These are phyloP conservation scores for Talaromyces liani DNA, from an alignment of 495 filamentous ascomycete genomes.

Conservation along the genomic window DNA sequence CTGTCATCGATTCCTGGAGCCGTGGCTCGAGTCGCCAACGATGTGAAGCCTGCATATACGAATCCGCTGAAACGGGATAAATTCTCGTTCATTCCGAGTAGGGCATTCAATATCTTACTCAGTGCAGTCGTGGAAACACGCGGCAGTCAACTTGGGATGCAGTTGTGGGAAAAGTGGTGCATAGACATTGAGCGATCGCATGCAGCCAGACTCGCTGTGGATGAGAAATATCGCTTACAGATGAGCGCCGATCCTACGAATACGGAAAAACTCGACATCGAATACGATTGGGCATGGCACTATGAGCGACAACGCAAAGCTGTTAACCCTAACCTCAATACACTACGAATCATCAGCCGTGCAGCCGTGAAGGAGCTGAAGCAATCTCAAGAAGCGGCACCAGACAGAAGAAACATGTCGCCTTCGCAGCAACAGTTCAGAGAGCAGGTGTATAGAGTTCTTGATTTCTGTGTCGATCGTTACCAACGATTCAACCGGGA, in stretches of 20 bases:
- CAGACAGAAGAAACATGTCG: neutral
- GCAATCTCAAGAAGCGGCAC: neutral
- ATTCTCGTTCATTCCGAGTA: conserved; percentile 22
- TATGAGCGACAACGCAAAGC: conserved; percentile 19
- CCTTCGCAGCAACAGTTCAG: neutral
- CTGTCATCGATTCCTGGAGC: conserved; percentile 23
- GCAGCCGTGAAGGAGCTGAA: conserved; percentile 28
- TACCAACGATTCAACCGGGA: conserved; percentile 25
- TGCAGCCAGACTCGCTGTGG: conserved; percentile 18
- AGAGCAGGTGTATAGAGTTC: conserved; percentile 12
- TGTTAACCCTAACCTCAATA: conserved; percentile 30
- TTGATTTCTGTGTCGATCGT: conserved; percentile 30
- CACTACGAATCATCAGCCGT: conserved; percentile 34
- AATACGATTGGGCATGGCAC: conserved; percentile 24
- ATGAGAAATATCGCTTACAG: conserved; percentile 24
- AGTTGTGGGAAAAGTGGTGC: conserved; percentile 40
- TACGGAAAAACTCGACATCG: conserved; percentile 18
- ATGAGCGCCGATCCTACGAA: conserved; percentile 16
- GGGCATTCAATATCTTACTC: conserved; percentile 42
- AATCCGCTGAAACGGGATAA: conserved; percentile 9
- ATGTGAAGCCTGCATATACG: conserved; percentile 13
- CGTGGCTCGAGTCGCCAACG: conserved; percentile 14
- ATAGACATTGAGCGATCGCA: conserved; percentile 17
- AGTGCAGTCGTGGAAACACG: conserved; percentile 37
- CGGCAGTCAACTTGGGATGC: conserved; percentile 33